Evolutionary conservation across 495 filamentous ascomycete genomes (phyloP), one percentile per base, ranked within the genome.

Genomic region (Aspergillus ostianus): DNA sequence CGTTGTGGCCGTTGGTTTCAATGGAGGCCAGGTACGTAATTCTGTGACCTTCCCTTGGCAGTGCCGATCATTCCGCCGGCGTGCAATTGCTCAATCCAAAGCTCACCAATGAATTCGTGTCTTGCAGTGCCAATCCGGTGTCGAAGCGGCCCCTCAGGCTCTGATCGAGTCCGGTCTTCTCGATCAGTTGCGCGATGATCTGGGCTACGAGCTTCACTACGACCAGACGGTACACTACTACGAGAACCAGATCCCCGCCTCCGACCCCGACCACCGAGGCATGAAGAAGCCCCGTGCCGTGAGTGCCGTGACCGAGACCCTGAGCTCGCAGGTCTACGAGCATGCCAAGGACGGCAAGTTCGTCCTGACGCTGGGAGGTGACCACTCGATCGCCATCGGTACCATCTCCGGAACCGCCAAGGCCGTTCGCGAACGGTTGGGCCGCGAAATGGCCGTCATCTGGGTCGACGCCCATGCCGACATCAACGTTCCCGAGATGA

Each of bases 401-500:
- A 92, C 90, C 21, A 85, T 98, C 58, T 86, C 87, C 18, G 94
- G 94, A 4, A 88, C 87, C 2, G 87, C 91, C 41, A 89, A 87
- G 76, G 94, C 94, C 0, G 87, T 92, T 55, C 84, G 87, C 41
- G 92, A 98, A 78, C 78, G 94, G 30, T 72, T 94, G 57, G 85
- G 86, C 15, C 79, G 86, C 46, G 93, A 97, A 59, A 83, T 96
- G 49, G 93, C 91, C 0, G 90, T 99, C 8, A 93, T 99, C 68
- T 99, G 94, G 94, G 94, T 99, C 6, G 94, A 99, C 73, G 94
- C 94, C 20, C 94, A 99, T 69, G 90, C 93, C 20, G 94, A 98
- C 68, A 96, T 99, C 80, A 99, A 99, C 74, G 89, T 90, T 12
- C 94, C 94, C 50, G 92, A 97, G 81, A 89, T 87, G 47, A 91